A percentile compares a stretch with the other conserved stretches of the same genome.
Evolutionary conservation across 345 rosid species (phyloP).

Genomic region (Cardamine resedifolia): DNA sequence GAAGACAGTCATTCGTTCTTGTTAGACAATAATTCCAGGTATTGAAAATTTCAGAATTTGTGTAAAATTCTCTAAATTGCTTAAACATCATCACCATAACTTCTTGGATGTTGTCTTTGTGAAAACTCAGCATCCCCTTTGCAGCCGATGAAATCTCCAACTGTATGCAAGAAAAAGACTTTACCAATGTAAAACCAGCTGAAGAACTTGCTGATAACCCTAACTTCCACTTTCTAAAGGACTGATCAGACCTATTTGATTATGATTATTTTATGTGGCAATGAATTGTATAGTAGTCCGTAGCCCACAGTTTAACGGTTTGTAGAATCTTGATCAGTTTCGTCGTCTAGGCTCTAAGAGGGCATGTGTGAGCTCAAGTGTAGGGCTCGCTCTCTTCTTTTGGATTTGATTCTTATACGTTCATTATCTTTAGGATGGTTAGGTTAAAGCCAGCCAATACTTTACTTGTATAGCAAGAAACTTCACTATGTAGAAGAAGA

Average conservation of each 20-base stretch:
- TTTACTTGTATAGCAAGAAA: slow-evolving; percentile 14
- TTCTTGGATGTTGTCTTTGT: slow-evolving; percentile 4
- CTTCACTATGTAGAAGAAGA: slow-evolving; percentile 13
- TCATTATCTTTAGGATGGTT: not conserved
- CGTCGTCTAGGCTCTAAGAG: slow-evolving; percentile 16
- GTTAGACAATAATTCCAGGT: slow-evolving; percentile 84
- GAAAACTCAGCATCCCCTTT: slow-evolving; percentile 73
- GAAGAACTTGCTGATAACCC: slow-evolving; percentile 67
- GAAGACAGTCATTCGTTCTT: slow-evolving; percentile 60
- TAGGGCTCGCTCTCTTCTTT: not conserved
- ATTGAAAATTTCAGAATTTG: not conserved
- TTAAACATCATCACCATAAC: slow-evolving; percentile 16
- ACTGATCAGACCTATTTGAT: slow-evolving; percentile 44
- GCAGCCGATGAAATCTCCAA: slow-evolving; percentile 67
- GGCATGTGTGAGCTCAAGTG: not conserved
- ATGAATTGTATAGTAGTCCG: slow-evolving; percentile 30
- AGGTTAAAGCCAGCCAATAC: slow-evolving; percentile 1
- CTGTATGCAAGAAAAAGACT: slow-evolving; percentile 59
- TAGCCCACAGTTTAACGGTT: slow-evolving; percentile 19
- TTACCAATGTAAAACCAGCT: slow-evolving; percentile 60
- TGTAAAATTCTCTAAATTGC: not conserved
- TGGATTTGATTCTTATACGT: not conserved
- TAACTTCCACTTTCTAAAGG: slow-evolving; percentile 72
- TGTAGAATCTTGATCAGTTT: slow-evolving; percentile 27
- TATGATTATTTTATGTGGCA: not conserved